These are phyloP conservation scores for Tausonia pullulans DNA, from an alignment of 1,284 basidiomycete species.

Conservation along the genomic window DNA sequence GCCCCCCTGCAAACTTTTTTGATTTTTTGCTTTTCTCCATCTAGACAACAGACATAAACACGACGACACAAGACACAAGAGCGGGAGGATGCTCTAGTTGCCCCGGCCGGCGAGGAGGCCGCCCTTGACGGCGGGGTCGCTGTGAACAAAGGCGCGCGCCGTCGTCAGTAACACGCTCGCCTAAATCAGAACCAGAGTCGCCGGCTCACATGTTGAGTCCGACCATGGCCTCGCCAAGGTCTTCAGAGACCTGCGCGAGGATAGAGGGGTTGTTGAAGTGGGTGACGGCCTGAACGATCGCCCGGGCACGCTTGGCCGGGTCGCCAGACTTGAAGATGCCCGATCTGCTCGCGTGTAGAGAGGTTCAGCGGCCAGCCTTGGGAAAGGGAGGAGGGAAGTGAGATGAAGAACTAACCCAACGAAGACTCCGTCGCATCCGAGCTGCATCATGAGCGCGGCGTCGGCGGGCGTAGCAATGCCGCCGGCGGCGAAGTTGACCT, in stretches of 20 bases:
- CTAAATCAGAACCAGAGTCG: too few relatives aligned
- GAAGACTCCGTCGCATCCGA: conserved; percentile 57
- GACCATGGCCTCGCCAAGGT: conserved; percentile 85
- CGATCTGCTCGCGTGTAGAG: conserved; percentile 6
- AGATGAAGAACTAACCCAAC: conserved; percentile 58
- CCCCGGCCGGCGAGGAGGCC: too few relatives aligned
- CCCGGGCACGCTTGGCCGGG: conserved; percentile 83
- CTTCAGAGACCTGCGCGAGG: conserved; percentile 61
- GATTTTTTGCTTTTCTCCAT: too few relatives aligned
- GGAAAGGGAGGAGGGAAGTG: neutral
- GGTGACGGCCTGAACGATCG: conserved; percentile 96
- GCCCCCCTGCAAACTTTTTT: too few relatives aligned
- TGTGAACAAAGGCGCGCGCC: too few relatives aligned
- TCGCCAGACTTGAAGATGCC: conserved; percentile 59
- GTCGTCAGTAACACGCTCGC: too few relatives aligned
- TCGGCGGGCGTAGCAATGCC: conserved; percentile 95
- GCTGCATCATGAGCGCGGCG: conserved; percentile 98
- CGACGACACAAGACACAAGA: too few relatives aligned
- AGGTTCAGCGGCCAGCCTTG: conserved; percentile 13
- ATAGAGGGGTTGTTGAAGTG: conserved; percentile 85
- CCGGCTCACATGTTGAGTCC: conserved; percentile 55
- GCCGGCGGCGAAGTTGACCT: conserved; percentile 80
- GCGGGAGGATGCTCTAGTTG: too few relatives aligned
- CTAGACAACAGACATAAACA: too few relatives aligned
- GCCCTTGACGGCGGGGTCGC: too few relatives aligned